phyloP scores from a whole-genome alignment of 2,329 filamentous ascomycete genomes.

The Emydomyces testavorans region DNA sequence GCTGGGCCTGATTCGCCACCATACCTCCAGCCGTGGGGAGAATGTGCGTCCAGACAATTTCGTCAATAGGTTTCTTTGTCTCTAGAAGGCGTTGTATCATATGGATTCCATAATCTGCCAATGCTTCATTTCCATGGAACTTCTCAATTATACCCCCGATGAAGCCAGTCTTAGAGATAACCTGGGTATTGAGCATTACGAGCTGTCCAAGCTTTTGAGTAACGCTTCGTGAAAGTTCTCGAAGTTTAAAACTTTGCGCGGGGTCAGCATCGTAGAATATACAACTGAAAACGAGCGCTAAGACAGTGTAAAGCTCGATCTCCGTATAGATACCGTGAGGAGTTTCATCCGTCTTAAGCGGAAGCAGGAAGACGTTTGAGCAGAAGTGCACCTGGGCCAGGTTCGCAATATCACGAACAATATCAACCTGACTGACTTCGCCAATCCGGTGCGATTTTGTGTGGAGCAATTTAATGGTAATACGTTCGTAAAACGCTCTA shows the following conservation, averaged over 20 bases:
- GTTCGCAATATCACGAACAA: conserved; percentile 20
- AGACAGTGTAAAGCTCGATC: conserved; percentile 43
- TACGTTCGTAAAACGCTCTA: conserved; percentile 17
- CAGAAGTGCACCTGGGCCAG: conserved; percentile 20
- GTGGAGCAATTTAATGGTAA: conserved; percentile 15
- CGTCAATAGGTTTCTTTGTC: conserved; percentile 36
- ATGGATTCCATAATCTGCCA: conserved; percentile 45
- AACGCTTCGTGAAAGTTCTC: conserved; percentile 34
- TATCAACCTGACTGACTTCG: conserved; percentile 24
- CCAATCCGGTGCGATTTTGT: conserved; percentile 37
- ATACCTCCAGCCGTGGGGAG: conserved; percentile 47
- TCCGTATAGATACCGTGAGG: conserved; percentile 35
- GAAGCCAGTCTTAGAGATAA: conserved; percentile 23
- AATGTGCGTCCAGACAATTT: conserved; percentile 47
- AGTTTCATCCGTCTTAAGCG: conserved; percentile 21
- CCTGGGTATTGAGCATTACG: conserved; percentile 33
- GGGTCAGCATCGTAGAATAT: conserved; percentile 41
- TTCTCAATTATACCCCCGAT: conserved; percentile 27
- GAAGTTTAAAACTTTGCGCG: conserved; percentile 37
- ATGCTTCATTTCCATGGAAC: conserved; percentile 22
- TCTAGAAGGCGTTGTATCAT: conserved; percentile 45
- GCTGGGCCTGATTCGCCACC: conserved; percentile 47
- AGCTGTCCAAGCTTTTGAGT: conserved; percentile 29
- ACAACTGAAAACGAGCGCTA: conserved; percentile 40
- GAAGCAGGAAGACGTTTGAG: conserved; percentile 21